Evolutionary conservation across 768 basidiomycete genomes (phyloP).

Genomic region (Chalciporus piperatus): DNA sequence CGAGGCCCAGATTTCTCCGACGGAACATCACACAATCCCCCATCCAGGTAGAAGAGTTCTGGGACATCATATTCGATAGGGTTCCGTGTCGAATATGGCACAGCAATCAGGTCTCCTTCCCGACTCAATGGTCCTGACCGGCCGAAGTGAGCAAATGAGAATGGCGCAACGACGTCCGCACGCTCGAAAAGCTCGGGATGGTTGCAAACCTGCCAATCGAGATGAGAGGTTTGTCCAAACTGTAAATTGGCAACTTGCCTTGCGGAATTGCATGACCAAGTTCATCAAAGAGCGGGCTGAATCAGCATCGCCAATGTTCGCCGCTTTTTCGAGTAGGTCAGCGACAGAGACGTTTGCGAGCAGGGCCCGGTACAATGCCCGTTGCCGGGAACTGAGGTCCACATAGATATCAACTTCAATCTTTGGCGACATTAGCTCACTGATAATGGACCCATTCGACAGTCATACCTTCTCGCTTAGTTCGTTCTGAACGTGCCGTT

Average conservation of each 20-base stretch:
- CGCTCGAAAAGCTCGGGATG: slow-evolving; percentile 98
- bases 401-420: slow-evolving; percentile 96
- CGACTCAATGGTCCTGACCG: slow-evolving; percentile 78
- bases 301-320: slow-evolving; percentile 86
- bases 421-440: slow-evolving; percentile 76
- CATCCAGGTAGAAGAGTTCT: slow-evolving; percentile 70
- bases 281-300: slow-evolving; percentile 97
- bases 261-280: slow-evolving; percentile 99
- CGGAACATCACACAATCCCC: slow-evolving; percentile 68
- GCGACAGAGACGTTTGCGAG: slow-evolving; percentile 92
- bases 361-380: slow-evolving; percentile 83
- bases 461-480: slow-evolving; percentile 88
- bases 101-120: slow-evolving; percentile 80
- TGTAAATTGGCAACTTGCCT: slow-evolving; percentile 49
- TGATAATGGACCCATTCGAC: slow-evolving; percentile 63
- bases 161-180: slow-evolving; percentile 91
- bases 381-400: slow-evolving; percentile 90
- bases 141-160: slow-evolving; percentile 83
- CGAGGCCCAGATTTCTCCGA: slow-evolving; percentile 46
- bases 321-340: slow-evolving; percentile 90
- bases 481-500: slow-evolving; percentile 99
- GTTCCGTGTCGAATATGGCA: slow-evolving; percentile 85
- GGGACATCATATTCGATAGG: slow-evolving; percentile 82
- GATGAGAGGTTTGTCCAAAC: neutral
- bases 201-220: slow-evolving; percentile 75